phyloP scores from a whole-genome alignment of 495 filamentous ascomycete species.

The Xylaria flabelliformis region DNA sequence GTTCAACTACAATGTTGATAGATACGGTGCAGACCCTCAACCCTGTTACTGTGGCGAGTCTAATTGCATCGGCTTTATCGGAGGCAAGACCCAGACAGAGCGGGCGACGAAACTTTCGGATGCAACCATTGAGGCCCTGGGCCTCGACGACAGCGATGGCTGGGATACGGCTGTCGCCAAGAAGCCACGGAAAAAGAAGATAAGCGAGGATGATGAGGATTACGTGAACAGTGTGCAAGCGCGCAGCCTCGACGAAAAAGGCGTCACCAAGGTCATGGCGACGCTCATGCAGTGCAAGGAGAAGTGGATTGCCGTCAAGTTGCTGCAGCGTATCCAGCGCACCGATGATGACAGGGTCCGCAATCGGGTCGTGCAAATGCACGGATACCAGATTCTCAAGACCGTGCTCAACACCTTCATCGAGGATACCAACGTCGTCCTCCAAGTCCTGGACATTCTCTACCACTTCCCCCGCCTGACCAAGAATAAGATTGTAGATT shows the following conservation, averaged over 20 bases:
- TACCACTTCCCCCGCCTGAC: conserved; percentile 89
- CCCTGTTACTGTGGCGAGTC: conserved; percentile 95
- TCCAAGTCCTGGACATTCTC: conserved; percentile 90
- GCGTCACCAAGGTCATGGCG: conserved; percentile 97
- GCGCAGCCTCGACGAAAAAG: conserved; percentile 82
- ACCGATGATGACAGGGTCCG: conserved; percentile 87
- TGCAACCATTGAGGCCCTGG: conserved; percentile 91
- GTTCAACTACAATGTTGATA: conserved; percentile 99
- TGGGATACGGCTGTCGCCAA: conserved; percentile 91
- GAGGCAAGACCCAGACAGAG: conserved; percentile 96
- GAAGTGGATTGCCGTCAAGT: conserved; percentile 98
- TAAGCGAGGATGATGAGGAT: conserved; percentile 93
- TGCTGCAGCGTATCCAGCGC: conserved; percentile 87
- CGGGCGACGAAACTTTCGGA: conserved; percentile 90
- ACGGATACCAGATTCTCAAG: conserved; percentile 94
- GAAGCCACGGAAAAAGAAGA: conserved; percentile 92
- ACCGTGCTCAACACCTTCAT: conserved; percentile 81
- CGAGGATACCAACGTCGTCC: conserved; percentile 84
- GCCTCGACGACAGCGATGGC: conserved; percentile 89
- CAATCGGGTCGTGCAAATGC: conserved; percentile 91
- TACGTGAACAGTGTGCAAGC: conserved; percentile 91
- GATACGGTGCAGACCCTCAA: conserved; percentile 95
- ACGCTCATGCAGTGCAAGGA: conserved; percentile 98
- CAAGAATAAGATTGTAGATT: conserved; percentile 95
- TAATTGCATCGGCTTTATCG: conserved; percentile 96